These are phyloP conservation scores for Camellia japonica DNA, from an alignment of 148 eudicot species.

Conservation along the genomic window DNA sequence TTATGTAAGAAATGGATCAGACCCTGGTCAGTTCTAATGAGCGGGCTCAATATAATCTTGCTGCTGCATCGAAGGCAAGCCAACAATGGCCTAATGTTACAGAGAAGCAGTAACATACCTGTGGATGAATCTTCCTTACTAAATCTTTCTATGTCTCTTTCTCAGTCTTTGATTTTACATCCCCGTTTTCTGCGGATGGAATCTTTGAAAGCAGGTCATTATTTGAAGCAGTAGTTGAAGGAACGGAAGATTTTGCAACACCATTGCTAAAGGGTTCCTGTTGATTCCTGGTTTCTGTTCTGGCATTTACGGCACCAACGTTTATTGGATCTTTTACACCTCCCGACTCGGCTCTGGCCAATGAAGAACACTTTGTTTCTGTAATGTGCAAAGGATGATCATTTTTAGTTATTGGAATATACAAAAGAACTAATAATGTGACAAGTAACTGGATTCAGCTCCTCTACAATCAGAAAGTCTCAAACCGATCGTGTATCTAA, in stretches of 20 bases:
- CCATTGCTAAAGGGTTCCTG: constrained; percentile 44
- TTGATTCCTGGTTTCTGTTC: constrained; percentile 36
- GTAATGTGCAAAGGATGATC: constrained; percentile 17
- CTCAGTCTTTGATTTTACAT: constrained; percentile 36
- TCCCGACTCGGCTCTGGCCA: constrained; percentile 49
- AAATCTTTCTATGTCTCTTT: constrained; percentile 19
- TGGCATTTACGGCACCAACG: constrained; percentile 38
- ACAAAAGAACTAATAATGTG: background rate
- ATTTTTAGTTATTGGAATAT: background rate
- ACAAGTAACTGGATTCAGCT: background rate
- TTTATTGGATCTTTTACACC: constrained; percentile 28
- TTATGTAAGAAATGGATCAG: constrained; percentile 14
- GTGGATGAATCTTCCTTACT: constrained; percentile 16
- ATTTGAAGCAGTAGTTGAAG: constrained; percentile 30
- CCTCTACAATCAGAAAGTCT: background rate
- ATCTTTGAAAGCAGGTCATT: constrained; percentile 29
- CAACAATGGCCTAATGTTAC: constrained; percentile 19
- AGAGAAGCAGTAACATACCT: constrained; percentile 18
- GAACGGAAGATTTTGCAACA: constrained; percentile 28
- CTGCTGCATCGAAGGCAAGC: constrained; percentile 20
- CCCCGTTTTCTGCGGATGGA: constrained; percentile 46
- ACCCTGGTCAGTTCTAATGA: background rate
- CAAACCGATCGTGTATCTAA: background rate
- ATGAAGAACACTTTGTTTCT: constrained; percentile 69
- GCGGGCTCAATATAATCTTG: constrained; percentile 2